Base-by-base conservation (phyloP, 2,329 filamentous ascomycete genomes). In the Hymenoscyphus repandus region DNA sequence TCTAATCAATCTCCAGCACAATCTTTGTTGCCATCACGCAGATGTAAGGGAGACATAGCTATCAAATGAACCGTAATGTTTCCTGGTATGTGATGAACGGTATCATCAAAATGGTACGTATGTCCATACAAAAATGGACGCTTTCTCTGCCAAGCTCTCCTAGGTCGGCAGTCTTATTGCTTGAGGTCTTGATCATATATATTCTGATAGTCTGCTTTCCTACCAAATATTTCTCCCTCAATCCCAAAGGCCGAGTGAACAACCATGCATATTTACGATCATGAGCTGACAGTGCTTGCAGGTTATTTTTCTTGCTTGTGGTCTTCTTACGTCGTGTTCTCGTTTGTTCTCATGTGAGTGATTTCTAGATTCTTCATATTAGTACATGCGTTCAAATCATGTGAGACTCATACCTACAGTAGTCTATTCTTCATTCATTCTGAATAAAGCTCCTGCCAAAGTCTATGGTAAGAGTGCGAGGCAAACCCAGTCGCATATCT, bases 41-140 rank as follows among this genome's bases (percentile, higher is more conserved):
- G 49, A 81, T 82, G 76, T 84, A 80, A 80, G 84, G 77, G 70
- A 72, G 77, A 38, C 72, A 79, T 46, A 70, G 73, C 51, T 80
- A 83, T 57, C 79, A 83, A 62, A 80, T 79, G 0, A 63, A 77
- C 45, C 68, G 80, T 2, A 76, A 78, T 11, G 74, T 76, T 7
- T 72, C 73, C 2, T 83, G 80, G 80, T 82, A 82, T 58, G 74
- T 52, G 17, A 83, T 81, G 75, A 79, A 82, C 48, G 79, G 80
- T 2, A 63, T 82, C 3, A 78, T 77, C 6, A 58, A 52, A 11
- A 60, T 60, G 45, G 60, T 78, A 81, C 56, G 60, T 78, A 81
- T 57, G 71, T 73, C 22, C 11, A 41, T 31, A n/a, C 9, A 17
- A 2, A 11, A 10, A n/a, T 12, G 20, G 5, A 12, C 9, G 9